These are phyloP conservation scores for Hortiboletus campestris DNA, from an alignment of 768 basidiomycete genomes.

Conservation along the genomic window DNA sequence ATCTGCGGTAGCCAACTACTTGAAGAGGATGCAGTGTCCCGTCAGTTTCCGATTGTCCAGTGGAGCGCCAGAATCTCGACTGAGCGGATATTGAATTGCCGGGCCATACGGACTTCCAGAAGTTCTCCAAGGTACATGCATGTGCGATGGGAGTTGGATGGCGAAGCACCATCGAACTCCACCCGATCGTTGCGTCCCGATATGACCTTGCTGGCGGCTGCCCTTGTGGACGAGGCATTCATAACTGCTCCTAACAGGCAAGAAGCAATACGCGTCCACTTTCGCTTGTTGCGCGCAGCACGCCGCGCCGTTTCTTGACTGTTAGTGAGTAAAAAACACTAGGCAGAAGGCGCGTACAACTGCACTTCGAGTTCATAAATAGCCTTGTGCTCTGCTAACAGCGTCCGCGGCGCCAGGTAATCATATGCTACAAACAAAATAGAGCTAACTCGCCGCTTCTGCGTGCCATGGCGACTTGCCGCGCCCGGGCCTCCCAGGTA, in stretches of 20 bases:
- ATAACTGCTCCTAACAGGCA: slow-evolving; percentile 18
- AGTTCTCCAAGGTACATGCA: slow-evolving; percentile 17
- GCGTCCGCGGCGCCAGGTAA: slow-evolving; percentile 6
- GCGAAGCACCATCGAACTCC: slow-evolving; percentile 19
- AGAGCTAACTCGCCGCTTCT: not conserved
- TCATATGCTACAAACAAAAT: slow-evolving; percentile 7
- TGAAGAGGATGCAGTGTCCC: slow-evolving; percentile 15
- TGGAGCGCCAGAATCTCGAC: slow-evolving; percentile 31
- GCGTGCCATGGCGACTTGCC: slow-evolving; percentile 13
- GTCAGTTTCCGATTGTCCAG: slow-evolving; percentile 8
- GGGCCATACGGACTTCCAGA: slow-evolving; percentile 27
- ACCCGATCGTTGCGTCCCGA: slow-evolving; percentile 14
- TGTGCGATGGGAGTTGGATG: slow-evolving; percentile 16
- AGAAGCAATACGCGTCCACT: slow-evolving; percentile 6
- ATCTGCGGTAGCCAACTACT: slow-evolving; percentile 13
- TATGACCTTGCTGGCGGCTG: slow-evolving; percentile 7
- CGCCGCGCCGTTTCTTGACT: slow-evolving; percentile 12
- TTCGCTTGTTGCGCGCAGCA: slow-evolving; percentile 21
- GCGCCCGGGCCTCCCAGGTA: not conserved
- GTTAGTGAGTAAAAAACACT: not conserved
- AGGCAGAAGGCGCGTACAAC: slow-evolving; percentile 14
- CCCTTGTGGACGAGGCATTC: slow-evolving; percentile 23
- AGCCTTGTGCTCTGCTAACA: slow-evolving; percentile 7
- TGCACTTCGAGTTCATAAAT: slow-evolving; percentile 1
- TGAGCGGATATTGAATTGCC: slow-evolving; percentile 34